Base-by-base conservation (phyloP, 345 rosid species). In the Excoecaria agallocha region DNA sequence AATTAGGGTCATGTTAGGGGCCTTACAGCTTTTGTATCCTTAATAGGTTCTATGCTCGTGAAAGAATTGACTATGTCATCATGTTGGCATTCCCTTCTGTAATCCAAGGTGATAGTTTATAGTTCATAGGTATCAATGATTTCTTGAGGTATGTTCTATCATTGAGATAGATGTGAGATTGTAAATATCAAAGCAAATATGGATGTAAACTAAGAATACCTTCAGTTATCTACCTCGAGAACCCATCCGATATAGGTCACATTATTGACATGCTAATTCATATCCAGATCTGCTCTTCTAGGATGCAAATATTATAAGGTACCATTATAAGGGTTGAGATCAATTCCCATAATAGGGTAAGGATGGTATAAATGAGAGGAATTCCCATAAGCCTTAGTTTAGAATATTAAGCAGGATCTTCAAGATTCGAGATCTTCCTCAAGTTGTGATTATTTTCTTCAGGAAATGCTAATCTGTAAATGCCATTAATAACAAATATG, bases 251-350 rank as follows among this genome's bases (percentile, higher is more conserved):
- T 89, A 76, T 92, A 92, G 74, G 98, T 72, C 63, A 94, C 98
- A 49, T 94, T 91, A 71, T 94, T 92, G 58, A 92, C 98, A 69
- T 92, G 98, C 71, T 94, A 97, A 78, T 94, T 94, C 98, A 94
- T 94, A 85, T 94, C 98, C 59, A 94, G 87, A 85, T 94, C 98
- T 66, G 93, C 91, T 89, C 95, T 85, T 83, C 97, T 81, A 1
- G 98, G 97, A 88, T 91, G 88, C 78, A 80, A 55, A 79, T 52
- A 1, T 64, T 20, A 75, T 64, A 68, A 74, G 10, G 6, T 20
- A 39, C 59, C 20, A 35, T 20, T 6, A 11, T 8, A 7, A n/a
- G 16, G n/a, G 51, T 8, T 12, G 69, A 59, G n/a, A 39, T 5
- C 17, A 59, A 46, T 3, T 3, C 16, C 6, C 8, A 10, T 3